A percentile compares a stretch with the other conserved stretches of the same genome.
Evolutionary conservation across 345 rosid species (phyloP).

Genomic region (Ricinus communis): DNA sequence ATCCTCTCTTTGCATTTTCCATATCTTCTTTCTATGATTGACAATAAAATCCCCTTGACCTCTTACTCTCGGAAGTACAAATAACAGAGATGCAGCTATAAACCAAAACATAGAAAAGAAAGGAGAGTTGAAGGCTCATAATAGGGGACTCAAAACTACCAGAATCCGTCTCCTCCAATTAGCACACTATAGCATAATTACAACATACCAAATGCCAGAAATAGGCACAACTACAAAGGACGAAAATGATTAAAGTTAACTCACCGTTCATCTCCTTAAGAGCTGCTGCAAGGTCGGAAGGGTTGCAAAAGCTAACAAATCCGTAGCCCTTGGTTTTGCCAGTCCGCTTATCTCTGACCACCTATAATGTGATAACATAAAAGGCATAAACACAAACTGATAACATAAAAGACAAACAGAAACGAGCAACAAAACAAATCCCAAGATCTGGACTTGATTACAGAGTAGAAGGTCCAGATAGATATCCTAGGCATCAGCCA

Average conservation of each 20-base stretch:
- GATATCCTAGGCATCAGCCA: background rate
- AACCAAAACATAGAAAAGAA: background rate
- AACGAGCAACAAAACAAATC: background rate
- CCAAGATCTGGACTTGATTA: background rate
- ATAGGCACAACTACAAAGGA: background rate
- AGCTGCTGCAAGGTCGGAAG: conserved; percentile 86
- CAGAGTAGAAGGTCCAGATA: background rate
- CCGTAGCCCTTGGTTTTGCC: conserved; percentile 99
- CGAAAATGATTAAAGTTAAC: background rate
- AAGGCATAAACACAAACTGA: background rate
- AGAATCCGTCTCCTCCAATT: background rate
- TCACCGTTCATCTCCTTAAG: conserved; percentile 95
- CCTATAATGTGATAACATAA: conserved; percentile 42
- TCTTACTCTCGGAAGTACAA: background rate
- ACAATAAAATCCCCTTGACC: background rate
- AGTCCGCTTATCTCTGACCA: conserved; percentile 91
- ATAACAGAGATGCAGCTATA: background rate
- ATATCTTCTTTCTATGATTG: background rate
- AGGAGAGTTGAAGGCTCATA: background rate
- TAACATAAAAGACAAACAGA: background rate
- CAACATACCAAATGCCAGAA: background rate
- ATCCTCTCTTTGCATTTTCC: too few species aligned
- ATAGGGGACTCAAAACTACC: background rate
- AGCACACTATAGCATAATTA: background rate
- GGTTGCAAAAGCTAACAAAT: conserved; percentile 89